Percentiles rank a stretch among this genome's conserved stretches.
phyloP scores from a whole-genome alignment of 2,329 filamentous ascomycete species.

The Colletotrichum navitas region DNA sequence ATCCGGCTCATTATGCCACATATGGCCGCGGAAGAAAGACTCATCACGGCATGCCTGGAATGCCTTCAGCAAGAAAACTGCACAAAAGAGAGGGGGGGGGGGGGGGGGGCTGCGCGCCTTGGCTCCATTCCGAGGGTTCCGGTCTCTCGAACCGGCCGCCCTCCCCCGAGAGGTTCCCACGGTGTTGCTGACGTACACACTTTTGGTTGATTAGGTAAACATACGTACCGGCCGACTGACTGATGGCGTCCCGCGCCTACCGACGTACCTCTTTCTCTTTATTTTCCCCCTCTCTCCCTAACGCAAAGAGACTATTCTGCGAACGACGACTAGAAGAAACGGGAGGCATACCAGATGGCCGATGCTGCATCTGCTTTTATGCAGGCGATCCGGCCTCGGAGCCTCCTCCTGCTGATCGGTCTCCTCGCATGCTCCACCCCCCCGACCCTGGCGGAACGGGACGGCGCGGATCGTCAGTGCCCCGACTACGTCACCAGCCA shows the following conservation, averaged over 20 bases:
- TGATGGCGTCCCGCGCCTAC: neutral
- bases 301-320: neutral
- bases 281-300: neutral
- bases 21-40: neutral
- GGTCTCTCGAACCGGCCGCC: neutral
- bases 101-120: neutral
- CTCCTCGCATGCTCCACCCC: conserved; percentile 18
- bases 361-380: conserved; percentile 2
- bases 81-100: neutral
- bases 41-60: neutral
- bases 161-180: conserved; percentile 5
- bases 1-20: neutral
- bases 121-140: conserved; percentile 31
- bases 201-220: conserved; percentile 29
- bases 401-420: conserved; percentile 18
- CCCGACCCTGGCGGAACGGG: conserved; percentile 20
- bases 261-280: conserved; percentile 1
- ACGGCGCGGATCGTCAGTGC: conserved; percentile 24
- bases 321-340: neutral
- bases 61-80: neutral
- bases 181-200: neutral
- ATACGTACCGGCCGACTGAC: neutral
- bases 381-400: conserved; percentile 5
- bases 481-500: conserved; percentile 50
- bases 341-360: conserved; percentile 4